These are phyloP conservation scores for Nelumbo lutea DNA, from an alignment of 164 flowering plant genomes.

Conservation along the genomic window DNA sequence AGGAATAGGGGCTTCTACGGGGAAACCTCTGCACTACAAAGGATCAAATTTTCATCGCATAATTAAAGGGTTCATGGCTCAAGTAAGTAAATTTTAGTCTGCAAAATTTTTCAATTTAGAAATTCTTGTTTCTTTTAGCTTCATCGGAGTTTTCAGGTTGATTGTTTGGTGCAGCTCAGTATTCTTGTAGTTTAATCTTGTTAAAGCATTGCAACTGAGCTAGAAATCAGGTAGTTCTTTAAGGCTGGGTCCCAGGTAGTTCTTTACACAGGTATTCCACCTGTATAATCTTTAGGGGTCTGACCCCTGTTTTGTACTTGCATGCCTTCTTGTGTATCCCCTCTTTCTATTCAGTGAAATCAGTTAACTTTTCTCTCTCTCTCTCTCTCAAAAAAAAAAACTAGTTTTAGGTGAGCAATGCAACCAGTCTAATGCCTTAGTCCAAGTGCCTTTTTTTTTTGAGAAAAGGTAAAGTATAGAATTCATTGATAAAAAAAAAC, in stretches of 20 bases:
- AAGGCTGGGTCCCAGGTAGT: not conserved
- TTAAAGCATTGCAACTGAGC: too few relatives aligned
- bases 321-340: too few relatives aligned
- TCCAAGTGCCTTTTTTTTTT: too few relatives aligned
- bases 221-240: not conserved
- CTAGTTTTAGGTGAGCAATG: not conserved
- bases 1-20: conserved; percentile 61
- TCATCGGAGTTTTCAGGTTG: not conserved
- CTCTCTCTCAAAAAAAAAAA: too few relatives aligned
- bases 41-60: conserved; percentile 73
- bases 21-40: conserved; percentile 71
- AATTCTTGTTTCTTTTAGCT: not conserved
- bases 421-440: too few relatives aligned
- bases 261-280: not conserved
- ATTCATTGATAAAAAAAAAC: too few relatives aligned
- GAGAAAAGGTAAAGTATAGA: too few relatives aligned
- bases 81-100: conserved; percentile 34
- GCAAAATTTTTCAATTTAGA: not conserved
- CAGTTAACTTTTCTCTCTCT: too few relatives aligned
- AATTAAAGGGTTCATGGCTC: conserved; percentile 84
- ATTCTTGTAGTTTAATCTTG: not conserved
- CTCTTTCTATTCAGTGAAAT: too few relatives aligned
- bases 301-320: not conserved
- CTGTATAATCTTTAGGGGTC: not conserved
- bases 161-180: not conserved